phyloP scores from a whole-genome alignment of 352 stramenopile genomes.

The Pythium brachiatum region DNA sequence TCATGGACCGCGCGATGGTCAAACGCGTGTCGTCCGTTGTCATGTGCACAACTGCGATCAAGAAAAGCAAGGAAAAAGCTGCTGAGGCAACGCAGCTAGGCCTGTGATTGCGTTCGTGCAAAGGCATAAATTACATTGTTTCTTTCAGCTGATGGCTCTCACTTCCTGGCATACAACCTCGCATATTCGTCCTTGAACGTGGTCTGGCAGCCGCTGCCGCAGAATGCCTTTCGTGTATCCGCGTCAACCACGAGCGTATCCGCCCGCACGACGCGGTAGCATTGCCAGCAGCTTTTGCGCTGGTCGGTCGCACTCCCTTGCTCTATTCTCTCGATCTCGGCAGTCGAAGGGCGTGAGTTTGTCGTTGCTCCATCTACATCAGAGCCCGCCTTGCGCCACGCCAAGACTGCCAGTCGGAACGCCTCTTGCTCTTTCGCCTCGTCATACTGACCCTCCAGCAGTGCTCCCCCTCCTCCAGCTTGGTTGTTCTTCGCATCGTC shows the following conservation, averaged over 20 bases:
- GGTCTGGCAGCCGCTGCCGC: conserved; percentile 34
- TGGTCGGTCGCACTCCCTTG: conserved; percentile 37
- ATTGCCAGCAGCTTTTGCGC: conserved; percentile 81
- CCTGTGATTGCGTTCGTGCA: too few species aligned
- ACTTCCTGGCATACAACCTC: conserved; percentile 41
- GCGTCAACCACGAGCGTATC: conserved; percentile 45
- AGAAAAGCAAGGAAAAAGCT: conserved; percentile 36
- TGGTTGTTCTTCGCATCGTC: conserved; percentile 9
- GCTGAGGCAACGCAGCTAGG: neutral
- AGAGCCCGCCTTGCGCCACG: conserved; percentile 45
- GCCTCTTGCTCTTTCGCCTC: conserved; percentile 67
- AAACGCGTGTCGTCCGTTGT: conserved; percentile 79
- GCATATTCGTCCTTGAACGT: conserved; percentile 52
- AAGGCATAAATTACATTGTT: too few species aligned
- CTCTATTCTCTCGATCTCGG: conserved; percentile 41
- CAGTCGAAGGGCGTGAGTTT: conserved; percentile 7
- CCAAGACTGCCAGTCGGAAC: conserved; percentile 56
- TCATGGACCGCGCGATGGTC: conserved; percentile 77
- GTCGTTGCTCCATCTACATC: neutral
- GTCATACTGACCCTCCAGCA: conserved; percentile 62
- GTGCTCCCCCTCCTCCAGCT: conserved; percentile 29
- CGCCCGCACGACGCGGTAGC: conserved; percentile 51
- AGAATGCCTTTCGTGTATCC: conserved; percentile 55
- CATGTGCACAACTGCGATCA: conserved; percentile 51
- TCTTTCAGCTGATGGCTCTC: neutral